Base-by-base conservation (phyloP, 192 early-diverging fungal genomes). In the Polychytrium aggregatum region DNA sequence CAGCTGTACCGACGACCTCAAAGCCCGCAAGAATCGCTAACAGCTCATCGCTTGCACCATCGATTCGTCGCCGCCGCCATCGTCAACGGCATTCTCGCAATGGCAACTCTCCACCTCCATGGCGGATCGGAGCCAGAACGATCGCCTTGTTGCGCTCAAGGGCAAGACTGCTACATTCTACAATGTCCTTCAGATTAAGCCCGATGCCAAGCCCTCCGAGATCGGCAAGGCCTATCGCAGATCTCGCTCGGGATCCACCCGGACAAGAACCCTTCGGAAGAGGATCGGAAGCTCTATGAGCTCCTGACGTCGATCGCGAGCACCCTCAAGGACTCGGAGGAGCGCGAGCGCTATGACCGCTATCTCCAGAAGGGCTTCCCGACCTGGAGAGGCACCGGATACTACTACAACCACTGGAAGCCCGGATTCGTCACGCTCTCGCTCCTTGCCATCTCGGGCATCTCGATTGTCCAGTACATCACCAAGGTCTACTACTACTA, bases 331-430 rank as follows among this genome's bases (percentile, higher is more conserved):
- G 63, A 72, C 37, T 33, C 50, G 36, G 55, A 63, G 24, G 34
- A 35, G 18, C 50, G 72, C 25, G 64, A 55, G 26, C 52, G 61
- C 22, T 75, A 75, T 37, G 69, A 75, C 44, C 29, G 44, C n/a
- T 69, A 75, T 46, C 50, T 71, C 6, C 35, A 46, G 26, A 41
- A 40, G n/a, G 72, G 72, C 20, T 63, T 75, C 33, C 72, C 72
- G 14, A 39, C 37, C 41, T 71, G 68, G 68, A 64, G 61, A 44
- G 62, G 67, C 7, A 31, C 31, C 11, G 45, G 60, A 1, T 56
- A 69, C 35, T 60, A 55, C 39, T 61, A 63, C 53, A 44, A 51
- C 18, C 57, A 59, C 52, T 75, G 62, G 51, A 63, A 63, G 56
- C 72, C 72, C 0, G 57, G 65, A 10, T 37, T 62, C 13, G 30